Base-by-base conservation (phyloP, 169 alveolate species). In the Cryptosporidium meleagridis region DNA sequence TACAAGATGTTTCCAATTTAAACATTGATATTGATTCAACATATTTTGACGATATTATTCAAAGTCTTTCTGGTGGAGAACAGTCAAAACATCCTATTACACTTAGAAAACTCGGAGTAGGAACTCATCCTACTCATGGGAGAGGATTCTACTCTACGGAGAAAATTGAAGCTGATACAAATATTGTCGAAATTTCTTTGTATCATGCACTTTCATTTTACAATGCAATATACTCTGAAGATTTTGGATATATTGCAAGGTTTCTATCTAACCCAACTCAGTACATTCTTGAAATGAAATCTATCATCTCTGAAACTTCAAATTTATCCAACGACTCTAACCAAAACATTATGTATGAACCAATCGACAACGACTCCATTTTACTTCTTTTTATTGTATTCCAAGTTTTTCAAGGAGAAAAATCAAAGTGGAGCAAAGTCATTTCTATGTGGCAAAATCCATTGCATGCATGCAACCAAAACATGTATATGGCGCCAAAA, bases 401-500 rank as follows among this genome's bases (percentile, higher is more conserved):
- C n/a, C 89, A 62, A 31, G 65, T 80, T 59, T 80, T 23, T 67
- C 26, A 26, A 18, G 89, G 89, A 26, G 68, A 80, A 26, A 80
- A 80, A 16, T 80, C 89, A 33, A 59, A 59, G 18, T 80, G 89
- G 89, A 61, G 31, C n/a, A 62, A 62, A 23, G 68, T 80, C 18
- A 80, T 80, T 26, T 41, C 73, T 9, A 61, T 21, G 29, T 80
- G 89, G 89, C 89, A 37, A 21, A 44, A 65, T 55, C 75, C 75
- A 5, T 41, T 9, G 51, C 69, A 80, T 62, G 80, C 89, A 41
- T 59, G 61, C 55, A 80, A 80, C 31, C 89, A 80, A 65, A 80
- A 80, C 51, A 41, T 80, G 51, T 80, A 62, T 33, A 80, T 62
- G 75, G 89, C 89, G 68, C 89, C 89, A 62, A 80, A 80, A 48